Conservation (phyloP, 2,329 filamentous ascomycete genomes). For the Bipolaris bicolor region DNA sequence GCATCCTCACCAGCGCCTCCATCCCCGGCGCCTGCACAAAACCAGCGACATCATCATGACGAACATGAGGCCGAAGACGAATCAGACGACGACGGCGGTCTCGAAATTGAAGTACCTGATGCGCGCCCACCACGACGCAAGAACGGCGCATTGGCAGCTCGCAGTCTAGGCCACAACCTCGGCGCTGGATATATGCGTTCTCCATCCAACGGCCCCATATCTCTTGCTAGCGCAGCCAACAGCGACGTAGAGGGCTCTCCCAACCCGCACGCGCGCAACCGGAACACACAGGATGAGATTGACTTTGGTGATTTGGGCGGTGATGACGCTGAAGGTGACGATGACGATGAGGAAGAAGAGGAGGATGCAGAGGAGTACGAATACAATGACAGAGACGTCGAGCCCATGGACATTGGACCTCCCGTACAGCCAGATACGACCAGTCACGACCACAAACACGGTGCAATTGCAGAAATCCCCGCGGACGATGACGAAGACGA, state of each 20-base stretch:
- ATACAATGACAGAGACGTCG: conserved; percentile 41
- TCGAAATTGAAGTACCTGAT: conserved; percentile 46
- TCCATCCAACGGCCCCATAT: conserved; percentile 50
- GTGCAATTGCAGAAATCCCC: conserved; percentile 11
- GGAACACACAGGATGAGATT: conserved; percentile 38
- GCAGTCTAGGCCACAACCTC: conserved; percentile 37
- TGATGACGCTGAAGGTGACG: conserved; percentile 31
- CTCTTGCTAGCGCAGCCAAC: conserved; percentile 52
- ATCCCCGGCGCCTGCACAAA: conserved; percentile 24
- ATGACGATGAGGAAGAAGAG: conserved; percentile 40
- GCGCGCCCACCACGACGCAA: conserved; percentile 25
- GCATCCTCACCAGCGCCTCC: conserved; percentile 16
- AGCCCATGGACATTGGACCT: conserved; percentile 42
- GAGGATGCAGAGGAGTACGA: conserved; percentile 43
- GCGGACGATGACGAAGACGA: conserved; percentile 49
- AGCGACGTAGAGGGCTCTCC: conserved; percentile 39
- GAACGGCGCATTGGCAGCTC: conserved; percentile 30
- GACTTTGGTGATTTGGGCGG: conserved; percentile 44
- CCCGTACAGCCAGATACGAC: conserved; percentile 28
- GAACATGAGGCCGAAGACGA: conserved; percentile 32
- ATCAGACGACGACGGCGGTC: conserved; percentile 32
- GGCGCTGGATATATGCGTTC: conserved; percentile 33
- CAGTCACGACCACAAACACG: conserved; percentile 18
- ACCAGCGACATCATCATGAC: conserved; percentile 14
- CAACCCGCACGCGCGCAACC: conserved; percentile 26